Conservation (phyloP, 164 flowering plant genomes). For the Chimonanthus salicifolius region DNA sequence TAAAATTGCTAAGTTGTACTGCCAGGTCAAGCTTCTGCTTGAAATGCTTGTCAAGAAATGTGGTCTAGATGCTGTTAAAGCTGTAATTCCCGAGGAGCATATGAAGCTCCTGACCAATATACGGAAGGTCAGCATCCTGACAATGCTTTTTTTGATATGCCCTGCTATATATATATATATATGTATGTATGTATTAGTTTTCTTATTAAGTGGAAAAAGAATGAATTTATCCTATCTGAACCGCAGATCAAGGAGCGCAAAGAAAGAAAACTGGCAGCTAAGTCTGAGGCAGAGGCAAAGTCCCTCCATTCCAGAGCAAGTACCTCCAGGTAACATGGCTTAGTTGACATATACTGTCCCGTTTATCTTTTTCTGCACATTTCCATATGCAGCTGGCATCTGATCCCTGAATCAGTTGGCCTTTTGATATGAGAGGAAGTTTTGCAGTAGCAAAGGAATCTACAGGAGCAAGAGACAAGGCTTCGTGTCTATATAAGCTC, state of each 20-base stretch:
- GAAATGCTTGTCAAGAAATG: conserved; percentile 95
- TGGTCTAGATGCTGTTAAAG: conserved; percentile 92
- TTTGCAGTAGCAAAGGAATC: neutral
- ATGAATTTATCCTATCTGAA: neutral
- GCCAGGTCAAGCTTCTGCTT: conserved; percentile 74
- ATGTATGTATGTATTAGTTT: too few species aligned
- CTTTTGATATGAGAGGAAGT: neutral
- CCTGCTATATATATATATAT: too few species aligned
- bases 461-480: neutral
- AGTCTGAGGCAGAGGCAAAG: conserved; percentile 42
- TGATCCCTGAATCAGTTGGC: neutral
- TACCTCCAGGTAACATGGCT: conserved; percentile 67
- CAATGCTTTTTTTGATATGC: neutral
- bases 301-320: conserved; percentile 73
- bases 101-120: conserved; percentile 92
- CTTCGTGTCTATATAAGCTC: too few species aligned
- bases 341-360: neutral
- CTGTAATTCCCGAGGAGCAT: conserved; percentile 96
- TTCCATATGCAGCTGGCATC: too few species aligned
- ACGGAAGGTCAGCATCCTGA: conserved; percentile 56
- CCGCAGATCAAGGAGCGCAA: conserved; percentile 72
- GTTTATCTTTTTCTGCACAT: too few species aligned
- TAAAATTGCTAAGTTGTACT: neutral
- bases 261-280: conserved; percentile 47
- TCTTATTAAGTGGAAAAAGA: neutral